Base-by-base conservation (phyloP, 371 early-diverging fungal genomes). In the Rhizopus delemar region DNA sequence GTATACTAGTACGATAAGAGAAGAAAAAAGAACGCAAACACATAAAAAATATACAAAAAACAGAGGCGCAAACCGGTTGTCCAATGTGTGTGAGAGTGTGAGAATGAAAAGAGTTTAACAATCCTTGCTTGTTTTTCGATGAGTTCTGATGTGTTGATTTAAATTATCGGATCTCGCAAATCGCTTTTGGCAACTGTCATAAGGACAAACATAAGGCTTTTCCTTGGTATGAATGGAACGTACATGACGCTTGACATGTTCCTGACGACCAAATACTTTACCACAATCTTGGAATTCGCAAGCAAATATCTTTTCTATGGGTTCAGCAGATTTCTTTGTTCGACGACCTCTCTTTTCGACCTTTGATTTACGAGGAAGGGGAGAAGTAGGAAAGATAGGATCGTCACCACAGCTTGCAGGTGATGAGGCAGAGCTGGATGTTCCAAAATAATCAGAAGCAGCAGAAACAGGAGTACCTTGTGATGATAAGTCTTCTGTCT, bases 91-190 rank as follows among this genome's bases (percentile, higher is more conserved):
- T 1, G 22, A 22, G 22, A 22, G 22, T 28, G 28, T 29, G 28
- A 4, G 5, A 29, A 2, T 22, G 22, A 22, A 1, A 22, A 22
- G 22, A 22, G 22, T 22, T 57, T 49, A 38, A 39, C 35, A 57
- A 4, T 38, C 35, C 16, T 49, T 48, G 57, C 11, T 48, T 16
- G 29, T 49, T 28, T 38, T 79, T 12, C 81, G 74, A 46, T 84
- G 86, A 45, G 78, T 84, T 16, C 82, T 78, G 41, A 86, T 79
- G 58, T 89, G 91, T 59, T 88, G 87, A 53, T 84, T 84, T 41
- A 93, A 65, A 66, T 92, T 93, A 65, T 93, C 94, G 13, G 87
- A 85, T 55, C 96, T 79, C 7, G 91, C 85, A 72, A 96, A 96
- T 1, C 78, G 65, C 65, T 91, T 91, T 32, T 73, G 77, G 68